Evolutionary conservation across 345 rosid species (phyloP), one percentile per base, ranked within the genome.

Genomic region (Hibiscus mutabilis): DNA sequence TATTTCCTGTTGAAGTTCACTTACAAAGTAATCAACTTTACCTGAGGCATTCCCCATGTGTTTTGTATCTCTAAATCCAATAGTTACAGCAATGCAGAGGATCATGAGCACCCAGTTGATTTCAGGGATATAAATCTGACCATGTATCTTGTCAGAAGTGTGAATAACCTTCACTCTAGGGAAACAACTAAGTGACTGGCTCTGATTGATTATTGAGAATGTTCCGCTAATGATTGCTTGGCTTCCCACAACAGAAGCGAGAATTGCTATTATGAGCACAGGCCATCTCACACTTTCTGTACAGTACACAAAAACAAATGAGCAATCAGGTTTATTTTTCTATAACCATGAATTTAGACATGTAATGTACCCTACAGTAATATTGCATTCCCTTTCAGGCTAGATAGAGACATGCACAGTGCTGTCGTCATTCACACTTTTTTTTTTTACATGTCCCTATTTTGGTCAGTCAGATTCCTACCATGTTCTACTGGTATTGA

Each of bases 211-310:
- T 79, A 96, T 96, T 21, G 99, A 92, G 86, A 96, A 96, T 27
- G 99, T 92, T 60, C 99, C 99, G 5, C 98, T 96, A 66, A 96
- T 96, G 74, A 96, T 96, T 8, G 99, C 97, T 82, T 92, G 99
- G 85, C 99, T 92, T 83, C 98, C 99, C 69, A 96, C 99, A 49
- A 96, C 94, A 63, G 99, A 89, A 69, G 99, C 98, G 59, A 92
- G 96, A 80, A 96, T 96, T 1, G 99, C 99, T 31, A 96, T 63
- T 58, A 81, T 19, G 15, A 96, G 93, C 75, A 96, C 96, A 2
- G 99, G 99, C 86, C 89, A 82, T 77, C 92, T 88, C 60, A 96
- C 83, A 72, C 78, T 77, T 68, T 79, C 99, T 96, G 86, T 64
- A 78, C 67, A 73, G 9, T 22, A 58, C 31, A 60, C 22, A 75